Evolutionary conservation across 345 rosid genomes (phyloP).

Genomic region (Ailanthus altissimus): DNA sequence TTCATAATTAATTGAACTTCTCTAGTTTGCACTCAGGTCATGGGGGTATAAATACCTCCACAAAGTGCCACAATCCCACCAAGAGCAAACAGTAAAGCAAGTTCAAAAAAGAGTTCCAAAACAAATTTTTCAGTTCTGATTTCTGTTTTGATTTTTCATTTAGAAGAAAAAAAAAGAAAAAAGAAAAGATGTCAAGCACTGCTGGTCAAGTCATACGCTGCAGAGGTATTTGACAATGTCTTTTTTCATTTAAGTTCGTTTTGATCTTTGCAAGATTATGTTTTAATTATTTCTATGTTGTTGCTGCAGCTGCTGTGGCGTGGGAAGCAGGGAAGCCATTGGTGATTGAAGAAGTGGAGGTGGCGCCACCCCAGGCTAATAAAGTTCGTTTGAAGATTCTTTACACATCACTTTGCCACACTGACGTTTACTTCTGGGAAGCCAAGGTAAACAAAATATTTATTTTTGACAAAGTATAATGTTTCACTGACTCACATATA

Average conservation of each 20-base stretch:
- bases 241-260: background rate
- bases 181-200: slow-evolving; percentile 22
- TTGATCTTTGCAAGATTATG: background rate
- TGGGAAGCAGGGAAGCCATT: slow-evolving; percentile 66
- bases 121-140: background rate
- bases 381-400: slow-evolving; percentile 42
- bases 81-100: background rate
- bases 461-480: too few species aligned
- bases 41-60: background rate
- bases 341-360: slow-evolving; percentile 52
- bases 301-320: slow-evolving; percentile 46
- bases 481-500: too few species aligned
- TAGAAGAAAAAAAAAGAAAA: too few species aligned
- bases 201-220: slow-evolving; percentile 26
- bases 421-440: slow-evolving; percentile 43
- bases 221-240: slow-evolving; percentile 2
- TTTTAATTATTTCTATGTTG: background rate
- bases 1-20: too few species aligned
- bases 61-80: background rate
- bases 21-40: too few species aligned
- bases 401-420: slow-evolving; percentile 35
- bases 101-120: background rate
- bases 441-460: too few species aligned
- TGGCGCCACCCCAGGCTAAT: slow-evolving; percentile 43
- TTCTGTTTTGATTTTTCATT: too few species aligned